These are phyloP conservation scores for Myriosclerotinia duriaeana DNA, from an alignment of 2,329 filamentous ascomycete genomes.

Conservation along the genomic window DNA sequence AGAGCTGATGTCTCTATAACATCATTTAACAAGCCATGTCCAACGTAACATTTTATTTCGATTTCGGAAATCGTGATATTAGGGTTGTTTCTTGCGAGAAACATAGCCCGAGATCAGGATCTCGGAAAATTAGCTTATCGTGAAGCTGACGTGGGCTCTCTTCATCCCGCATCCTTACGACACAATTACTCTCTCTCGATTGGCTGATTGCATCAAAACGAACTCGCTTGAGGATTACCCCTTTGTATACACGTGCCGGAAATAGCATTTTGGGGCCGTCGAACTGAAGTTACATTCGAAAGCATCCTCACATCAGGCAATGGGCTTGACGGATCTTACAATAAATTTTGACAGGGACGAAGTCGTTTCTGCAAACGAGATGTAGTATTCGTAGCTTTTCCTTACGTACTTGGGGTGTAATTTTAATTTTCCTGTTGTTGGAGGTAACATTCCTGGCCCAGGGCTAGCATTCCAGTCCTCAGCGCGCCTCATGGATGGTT, in stretches of 20 bases:
- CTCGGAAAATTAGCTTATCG: slow-evolving; percentile 14
- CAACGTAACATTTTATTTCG: not conserved
- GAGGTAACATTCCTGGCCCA: not conserved
- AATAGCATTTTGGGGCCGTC: slow-evolving; percentile 7
- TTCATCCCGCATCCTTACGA: slow-evolving; percentile 16
- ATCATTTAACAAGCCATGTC: not conserved
- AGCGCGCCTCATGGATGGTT: slow-evolving; percentile 2
- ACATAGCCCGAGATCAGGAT: slow-evolving; percentile 18
- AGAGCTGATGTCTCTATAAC: not conserved
- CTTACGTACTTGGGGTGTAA: slow-evolving; percentile 3
- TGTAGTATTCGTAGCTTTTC: not conserved
- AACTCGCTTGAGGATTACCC: not conserved
- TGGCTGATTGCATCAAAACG: not conserved
- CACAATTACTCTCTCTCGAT: not conserved
- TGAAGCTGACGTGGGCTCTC: slow-evolving; percentile 12
- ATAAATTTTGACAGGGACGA: slow-evolving; percentile 4
- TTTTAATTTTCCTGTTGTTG: not conserved
- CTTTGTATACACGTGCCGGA: not conserved
- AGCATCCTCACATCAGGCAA: slow-evolving; percentile 1
- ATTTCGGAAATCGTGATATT: not conserved
- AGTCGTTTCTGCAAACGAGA: slow-evolving; percentile 2
- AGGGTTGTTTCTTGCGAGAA: slow-evolving; percentile 1
- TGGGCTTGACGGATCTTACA: not conserved
- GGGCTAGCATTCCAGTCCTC: slow-evolving; percentile 16
- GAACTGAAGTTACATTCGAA: slow-evolving; percentile 1